Evolutionary conservation across 1,284 basidiomycete species (phyloP).

Genomic region (Tranzscheliella williamsii): DNA sequence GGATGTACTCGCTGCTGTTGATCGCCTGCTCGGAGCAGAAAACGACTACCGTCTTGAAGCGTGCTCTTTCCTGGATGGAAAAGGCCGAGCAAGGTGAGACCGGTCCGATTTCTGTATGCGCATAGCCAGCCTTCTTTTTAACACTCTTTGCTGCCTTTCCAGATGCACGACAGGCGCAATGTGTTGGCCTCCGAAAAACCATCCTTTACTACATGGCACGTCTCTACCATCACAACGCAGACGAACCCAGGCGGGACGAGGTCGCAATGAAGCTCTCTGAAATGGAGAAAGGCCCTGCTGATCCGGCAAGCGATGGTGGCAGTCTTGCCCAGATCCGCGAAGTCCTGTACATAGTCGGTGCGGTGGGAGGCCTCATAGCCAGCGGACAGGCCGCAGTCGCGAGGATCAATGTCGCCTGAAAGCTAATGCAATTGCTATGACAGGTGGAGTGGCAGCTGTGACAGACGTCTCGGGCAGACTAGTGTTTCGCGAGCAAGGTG

Average conservation of each 20-base stretch:
- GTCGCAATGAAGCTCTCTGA: conserved; percentile 2
- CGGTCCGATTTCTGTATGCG: no score
- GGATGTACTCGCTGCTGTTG: conserved; percentile 28
- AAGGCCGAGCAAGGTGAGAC: conserved; percentile 25
- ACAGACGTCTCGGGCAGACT: no score
- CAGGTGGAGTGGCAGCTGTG: no score
- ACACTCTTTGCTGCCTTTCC: not conserved
- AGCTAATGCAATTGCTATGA: no score
- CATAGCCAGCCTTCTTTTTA: no score
- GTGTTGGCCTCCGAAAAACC: conserved; percentile 20
- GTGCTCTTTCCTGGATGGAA: conserved; percentile 16
- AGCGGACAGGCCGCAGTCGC: conserved; percentile 20
- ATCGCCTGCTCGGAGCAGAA: conserved; percentile 18
- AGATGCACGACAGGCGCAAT: conserved; percentile 21
- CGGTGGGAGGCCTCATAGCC: conserved; percentile 26
- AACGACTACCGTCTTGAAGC: conserved; percentile 4
- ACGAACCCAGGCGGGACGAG: not conserved
- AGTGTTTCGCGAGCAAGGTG: no score
- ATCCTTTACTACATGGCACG: conserved; percentile 40
- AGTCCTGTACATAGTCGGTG: conserved; percentile 20
- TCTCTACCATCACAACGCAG: conserved; percentile 26
- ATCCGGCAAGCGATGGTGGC: no score
- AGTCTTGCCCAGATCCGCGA: conserved; percentile 7
- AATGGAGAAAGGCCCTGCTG: no score
- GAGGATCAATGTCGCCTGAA: not conserved